Evolutionary conservation across 2,329 filamentous ascomycete species (phyloP), one percentile per base, ranked within the genome.

Genomic region (Tolypocladium tropicale): DNA sequence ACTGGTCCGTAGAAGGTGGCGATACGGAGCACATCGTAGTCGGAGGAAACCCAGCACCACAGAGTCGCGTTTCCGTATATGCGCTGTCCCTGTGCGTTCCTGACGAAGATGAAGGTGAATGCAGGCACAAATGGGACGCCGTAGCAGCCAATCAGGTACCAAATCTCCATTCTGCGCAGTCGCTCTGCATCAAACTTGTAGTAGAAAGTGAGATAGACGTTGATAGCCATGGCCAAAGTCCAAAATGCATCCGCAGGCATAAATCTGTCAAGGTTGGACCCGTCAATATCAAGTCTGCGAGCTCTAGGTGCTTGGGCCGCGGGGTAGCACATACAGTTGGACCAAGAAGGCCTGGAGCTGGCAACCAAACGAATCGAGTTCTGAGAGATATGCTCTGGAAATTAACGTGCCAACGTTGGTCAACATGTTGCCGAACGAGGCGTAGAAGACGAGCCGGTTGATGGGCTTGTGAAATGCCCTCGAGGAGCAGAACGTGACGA

Each of bases 131-230:
- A 82, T 0, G 89, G 88, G 3, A 90, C 59, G 0, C 89, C 89
- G 59, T 94, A 94, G 66, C 88, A 90, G 56, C 76, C 66, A 1
- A 85, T 34, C 1, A 90, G 67, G 61, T 94, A 94, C 56, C 79
- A 84, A 50, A 85, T 80, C 66, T 94, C 90, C 66, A 93, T 78
- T 49, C 71, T 76, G 12, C 82, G 82, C 16, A 94, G 73, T 54
- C 80, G 78, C 4, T 77, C 71, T 1, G 84, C 81, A 57, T 87
- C 82, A 62, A 85, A 92, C 60, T 87, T 88, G 64, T 77, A 78
- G 69, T 90, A 91, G 65, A 94, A 90, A 0, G 89, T 91, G 16
- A 93, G 72, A 68, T 90, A 90, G 53, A 94, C 89, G 66, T 94
- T 95, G 62, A 85, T 78, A 1, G 89, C 88, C 89, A 95, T 94